Conservation (phyloP, 257 asterid species). For the Leptodermis oblonga region DNA sequence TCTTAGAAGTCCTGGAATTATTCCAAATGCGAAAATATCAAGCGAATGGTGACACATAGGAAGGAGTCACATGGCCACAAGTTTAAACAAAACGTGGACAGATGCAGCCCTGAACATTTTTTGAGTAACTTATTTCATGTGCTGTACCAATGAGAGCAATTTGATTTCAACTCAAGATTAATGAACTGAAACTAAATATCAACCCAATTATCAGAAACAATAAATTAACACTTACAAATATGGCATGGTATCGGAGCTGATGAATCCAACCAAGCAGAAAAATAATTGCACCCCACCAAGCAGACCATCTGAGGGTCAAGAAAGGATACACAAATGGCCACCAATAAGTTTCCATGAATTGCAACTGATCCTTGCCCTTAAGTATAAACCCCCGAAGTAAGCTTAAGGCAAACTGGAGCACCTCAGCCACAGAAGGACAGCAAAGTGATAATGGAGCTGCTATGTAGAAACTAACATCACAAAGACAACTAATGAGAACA, state of each 20-base stretch:
- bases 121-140: neutral
- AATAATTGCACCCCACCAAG: slow-evolving; percentile 71
- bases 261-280: slow-evolving; percentile 83
- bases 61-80: neutral
- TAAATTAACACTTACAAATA: slow-evolving; percentile 55
- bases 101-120: neutral
- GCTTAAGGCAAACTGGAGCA: slow-evolving; percentile 37
- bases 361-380: slow-evolving; percentile 61
- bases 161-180: neutral
- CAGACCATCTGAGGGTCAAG: slow-evolving; percentile 60
- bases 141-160: neutral
- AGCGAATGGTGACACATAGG: neutral
- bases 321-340: slow-evolving; percentile 55
- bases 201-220: neutral
- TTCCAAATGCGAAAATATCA: neutral
- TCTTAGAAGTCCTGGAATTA: neutral
- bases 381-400: slow-evolving; percentile 50
- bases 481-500: slow-evolving; percentile 25
- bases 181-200: neutral
- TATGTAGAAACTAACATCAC: slow-evolving; percentile 60
- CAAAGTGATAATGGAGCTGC: slow-evolving; percentile 91
- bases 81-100: neutral
- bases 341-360: slow-evolving; percentile 35
- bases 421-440: slow-evolving; percentile 50
- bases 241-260: slow-evolving; percentile 68